Evolutionary conservation across 2,329 filamentous ascomycete species (phyloP), one percentile per base, ranked within the genome.

Genomic region (Colletotrichum plurivorum): DNA sequence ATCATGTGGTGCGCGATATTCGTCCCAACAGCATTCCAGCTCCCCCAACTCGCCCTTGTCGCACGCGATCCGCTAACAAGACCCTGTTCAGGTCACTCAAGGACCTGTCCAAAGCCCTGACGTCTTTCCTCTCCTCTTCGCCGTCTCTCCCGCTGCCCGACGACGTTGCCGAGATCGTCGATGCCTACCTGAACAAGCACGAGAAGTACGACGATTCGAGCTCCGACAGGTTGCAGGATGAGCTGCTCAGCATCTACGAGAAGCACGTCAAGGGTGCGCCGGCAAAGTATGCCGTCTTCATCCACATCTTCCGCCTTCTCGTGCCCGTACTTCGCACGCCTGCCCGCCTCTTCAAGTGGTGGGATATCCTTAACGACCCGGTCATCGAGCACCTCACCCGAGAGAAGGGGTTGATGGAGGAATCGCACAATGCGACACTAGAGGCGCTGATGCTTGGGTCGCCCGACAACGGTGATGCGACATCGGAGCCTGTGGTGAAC

Each of bases 181-280:
- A 90, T 63, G 83, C 83, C 68, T 95, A 94, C 79, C 84, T 94
- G 57, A 87, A 90, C 53, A 90, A 89, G 74, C 89, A 93, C 76
- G 83, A 88, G 64, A 87, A 88, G 73, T 87, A 89, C 71, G 93
- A 95, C 74, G 92, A 94, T 59, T 81, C 85, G 64, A 85, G 89
- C 48, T 86, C 89, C n/a, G 91, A 93, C 72, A 89, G 90, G 66
- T 84, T 94, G 58, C 90, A 94, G 71, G 92, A 94, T 48, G 93
- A 94, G 73, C 85, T 96, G 8, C 82, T 91, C 48, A 80, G 84
- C 25, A 85, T 93, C 62, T 94, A 91, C 81, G 85, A 90, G 67
- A 90, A 87, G 75, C 84, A 89, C 72, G 88, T 95, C 68, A 84
- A 84, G 25, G 85, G 86, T 41, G 83, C 84, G 25, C 82, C 87